Base-by-base conservation (phyloP, 2,329 filamentous ascomycete genomes). In the Fusarium compactum region DNA sequence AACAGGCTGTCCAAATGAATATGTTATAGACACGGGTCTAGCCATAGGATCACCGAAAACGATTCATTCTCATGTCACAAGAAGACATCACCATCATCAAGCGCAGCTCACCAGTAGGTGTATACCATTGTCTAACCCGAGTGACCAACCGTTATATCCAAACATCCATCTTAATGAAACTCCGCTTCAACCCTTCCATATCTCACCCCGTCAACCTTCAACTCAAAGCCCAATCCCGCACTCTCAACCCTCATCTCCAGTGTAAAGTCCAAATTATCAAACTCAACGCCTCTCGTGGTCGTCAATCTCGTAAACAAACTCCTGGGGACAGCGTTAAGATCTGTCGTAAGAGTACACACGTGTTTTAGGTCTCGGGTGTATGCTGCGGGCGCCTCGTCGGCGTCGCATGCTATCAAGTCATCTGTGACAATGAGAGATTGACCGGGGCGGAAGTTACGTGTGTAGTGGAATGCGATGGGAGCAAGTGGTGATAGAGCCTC, bases 181-280 rank as follows among this genome's bases (percentile, higher is more conserved):
- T 94, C 92, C 0, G 92, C 92, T 76, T 92, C 90, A 3, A 95
- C 92, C 64, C 89, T 85, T 11, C 92, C 92, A 79, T 95, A 95
- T 68, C 91, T 84, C 18, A 92, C 89, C 0, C 91, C 92, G 76
- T 94, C 92, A 15, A 95, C 92, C 80, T 92, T 92, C 56, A 95
- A 80, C 80, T 95, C 92, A 78, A 95, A 95, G 4, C 91, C 88
- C 62, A 95, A 74, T 3, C 91, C 91, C 0, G 92, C 92, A 73
- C 90, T 93, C 76, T 94, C 90, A 45, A 95, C 92, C 71, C 91
- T 90, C 91, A 95, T 94, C 81, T 94, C 92, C 8, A 95, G 86
- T 14, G 91, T 93, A 65, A 95, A 95, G 76, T 95, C 91, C 30
- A 95, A 82, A 69, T 94, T 94, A 73, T 94, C 91, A 80, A 95